A percentile compares a stretch with the other conserved stretches of the same genome.
These are phyloP conservation scores for Cryphonectria radicalis DNA, from an alignment of 2,329 filamentous ascomycete species.

Conservation along the genomic window DNA sequence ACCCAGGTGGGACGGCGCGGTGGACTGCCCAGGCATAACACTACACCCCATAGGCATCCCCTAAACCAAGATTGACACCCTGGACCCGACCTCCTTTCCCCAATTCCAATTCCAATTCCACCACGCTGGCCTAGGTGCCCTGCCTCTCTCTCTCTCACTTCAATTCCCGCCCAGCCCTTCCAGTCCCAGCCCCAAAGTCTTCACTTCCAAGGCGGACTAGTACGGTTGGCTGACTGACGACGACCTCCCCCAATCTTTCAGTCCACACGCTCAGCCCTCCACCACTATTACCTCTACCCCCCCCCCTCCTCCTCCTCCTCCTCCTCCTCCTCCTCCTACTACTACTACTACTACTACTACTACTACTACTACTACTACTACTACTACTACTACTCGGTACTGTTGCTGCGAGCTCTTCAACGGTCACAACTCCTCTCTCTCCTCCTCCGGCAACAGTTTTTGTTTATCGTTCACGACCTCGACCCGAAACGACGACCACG, in stretches of 20 bases:
- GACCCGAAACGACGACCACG: slow-evolving; percentile 20
- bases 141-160: background rate
- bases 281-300: background rate
- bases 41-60: slow-evolving; percentile 12
- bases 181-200: slow-evolving; percentile 14
- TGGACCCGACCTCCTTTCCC: slow-evolving; percentile 11
- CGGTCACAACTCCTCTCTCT: background rate
- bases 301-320: background rate
- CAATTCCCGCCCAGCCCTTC: background rate
- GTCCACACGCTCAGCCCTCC: background rate
- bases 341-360: too few species aligned
- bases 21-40: background rate
- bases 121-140: background rate
- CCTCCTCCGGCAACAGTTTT: background rate
- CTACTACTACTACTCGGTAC: background rate
- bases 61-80: slow-evolving; percentile 15
- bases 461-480: slow-evolving; percentile 8
- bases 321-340: background rate
- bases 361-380: too few species aligned
- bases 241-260: background rate
- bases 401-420: background rate
- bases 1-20: slow-evolving; percentile 1
- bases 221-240: background rate
- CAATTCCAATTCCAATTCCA: slow-evolving; percentile 9
- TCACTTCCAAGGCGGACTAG: slow-evolving; percentile 3